Percentiles rank a stretch among this genome's conserved stretches.
phyloP scores from a whole-genome alignment of 192 early-diverging fungal species.

The Podila verticillata region DNA sequence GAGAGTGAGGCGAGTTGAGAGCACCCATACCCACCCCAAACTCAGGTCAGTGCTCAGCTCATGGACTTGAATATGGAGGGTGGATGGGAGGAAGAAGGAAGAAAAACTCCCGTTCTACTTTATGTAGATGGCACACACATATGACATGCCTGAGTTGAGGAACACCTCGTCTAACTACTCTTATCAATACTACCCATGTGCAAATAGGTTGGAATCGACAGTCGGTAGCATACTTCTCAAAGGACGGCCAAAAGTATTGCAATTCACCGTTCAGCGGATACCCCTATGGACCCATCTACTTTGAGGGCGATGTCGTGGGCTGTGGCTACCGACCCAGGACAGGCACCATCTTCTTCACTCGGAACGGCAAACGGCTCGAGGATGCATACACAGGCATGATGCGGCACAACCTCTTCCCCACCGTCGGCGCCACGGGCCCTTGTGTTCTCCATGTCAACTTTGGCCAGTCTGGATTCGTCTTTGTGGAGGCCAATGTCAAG shows the following conservation, averaged over 20 bases:
- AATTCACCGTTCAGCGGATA: slow-evolving; percentile 74
- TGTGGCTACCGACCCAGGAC: slow-evolving; percentile 79
- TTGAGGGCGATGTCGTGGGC: slow-evolving; percentile 80
- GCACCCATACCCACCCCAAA: no score
- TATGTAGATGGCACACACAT: no score
- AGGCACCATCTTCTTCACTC: slow-evolving; percentile 80
- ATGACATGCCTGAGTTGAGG: no score
- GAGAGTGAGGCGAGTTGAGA: no score
- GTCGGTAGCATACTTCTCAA: slow-evolving; percentile 74
- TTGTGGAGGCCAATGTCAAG: slow-evolving; percentile 88
- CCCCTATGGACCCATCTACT: slow-evolving; percentile 70
- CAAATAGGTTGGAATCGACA: slow-evolving; percentile 77
- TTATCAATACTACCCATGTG: neutral
- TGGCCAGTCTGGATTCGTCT: slow-evolving; percentile 84
- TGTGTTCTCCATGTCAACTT: slow-evolving; percentile 73
- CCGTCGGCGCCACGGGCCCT: slow-evolving; percentile 70
- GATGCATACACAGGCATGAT: slow-evolving; percentile 75
- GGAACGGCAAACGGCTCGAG: slow-evolving; percentile 77
- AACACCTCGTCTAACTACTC: neutral
- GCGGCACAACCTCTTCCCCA: slow-evolving; percentile 73
- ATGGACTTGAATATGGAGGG: no score
- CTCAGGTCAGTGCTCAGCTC: no score
- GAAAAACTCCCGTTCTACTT: no score
- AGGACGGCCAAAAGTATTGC: slow-evolving; percentile 73
- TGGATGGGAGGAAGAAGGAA: no score